Base-by-base conservation (phyloP, 306 rosid genomes). In the Pachyrhizus erosus region DNA sequence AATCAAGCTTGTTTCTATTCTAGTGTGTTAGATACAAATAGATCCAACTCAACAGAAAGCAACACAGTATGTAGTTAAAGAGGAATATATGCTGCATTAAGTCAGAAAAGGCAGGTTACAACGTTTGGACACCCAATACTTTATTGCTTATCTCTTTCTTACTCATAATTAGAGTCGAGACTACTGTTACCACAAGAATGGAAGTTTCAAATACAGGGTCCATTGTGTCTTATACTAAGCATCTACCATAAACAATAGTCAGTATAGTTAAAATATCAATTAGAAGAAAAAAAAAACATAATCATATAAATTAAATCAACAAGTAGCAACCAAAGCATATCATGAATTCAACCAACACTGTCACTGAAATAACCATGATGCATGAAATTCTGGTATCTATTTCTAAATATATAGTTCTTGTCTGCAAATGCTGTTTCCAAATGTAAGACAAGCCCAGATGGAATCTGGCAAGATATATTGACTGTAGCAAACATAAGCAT, bases 51-150 rank as follows among this genome's bases (percentile, higher is more conserved):
- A 64, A 65, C 42, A 20, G 27, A 33, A 73, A 72, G 55, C 7
- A 81, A 17, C 33, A 62, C 8, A 9, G 9, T 62, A 37, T 60
- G 52, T 29, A 23, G 84, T 15, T 81, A 52, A 52, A 13, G 73
- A 31, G 34, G 49, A 68, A 55, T 49, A 45, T 17, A 78, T 34
- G 82, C 37, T 21, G 23, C 7, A 78, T 20, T n/a, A 29, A n/a
- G 21, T 69, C 40, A 55, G 42, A 45, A 20, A 71, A 79, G 46
- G 42, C 26, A 70, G 33, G 21, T 69, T 17, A 52, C 24, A 43
- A 11, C 1, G 52, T 60, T 77, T 62, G 46, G 69, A 83, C 61
- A 39, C 43, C 70, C 46, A 58, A 43, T 27, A 37, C 31, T 42
- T 77, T 9, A 61, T 8, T 58, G 11, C 3, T 17, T 20, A 61